Evolutionary conservation across 75 land plant genomes (phyloP).

Genomic region (Chamaecyparis obtusa): DNA sequence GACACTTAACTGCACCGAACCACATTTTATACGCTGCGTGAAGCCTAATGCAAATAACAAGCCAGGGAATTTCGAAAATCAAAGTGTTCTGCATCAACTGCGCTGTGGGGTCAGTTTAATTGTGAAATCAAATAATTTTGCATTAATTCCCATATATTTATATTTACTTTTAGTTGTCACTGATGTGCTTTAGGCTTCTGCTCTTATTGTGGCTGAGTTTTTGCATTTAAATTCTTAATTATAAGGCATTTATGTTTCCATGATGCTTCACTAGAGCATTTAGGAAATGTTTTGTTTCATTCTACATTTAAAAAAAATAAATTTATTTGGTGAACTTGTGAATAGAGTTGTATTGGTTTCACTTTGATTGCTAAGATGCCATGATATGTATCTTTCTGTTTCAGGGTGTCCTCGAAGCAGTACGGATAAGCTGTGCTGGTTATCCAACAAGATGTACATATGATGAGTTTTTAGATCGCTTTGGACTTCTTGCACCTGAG

Average conservation of each 20-base stretch:
- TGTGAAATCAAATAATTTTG: neutral
- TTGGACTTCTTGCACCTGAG: conserved; percentile 68
- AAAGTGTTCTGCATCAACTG: conserved; percentile 86
- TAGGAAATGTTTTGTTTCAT: neutral
- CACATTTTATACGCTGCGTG: conserved; percentile 94
- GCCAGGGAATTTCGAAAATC: conserved; percentile 88
- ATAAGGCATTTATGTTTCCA: neutral
- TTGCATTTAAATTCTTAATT: neutral
- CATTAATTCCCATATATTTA: neutral
- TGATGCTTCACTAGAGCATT: neutral
- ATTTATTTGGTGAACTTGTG: neutral
- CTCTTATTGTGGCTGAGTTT: neutral
- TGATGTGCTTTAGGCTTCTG: neutral
- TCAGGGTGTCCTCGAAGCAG: conserved; percentile 89
- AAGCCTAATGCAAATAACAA: conserved; percentile 90
- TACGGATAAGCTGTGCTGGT: conserved; percentile 84
- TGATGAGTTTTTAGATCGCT: conserved; percentile 75
- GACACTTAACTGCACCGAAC: conserved; percentile 82
- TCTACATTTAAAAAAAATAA: neutral
- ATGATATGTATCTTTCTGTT: neutral
- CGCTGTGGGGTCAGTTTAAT: conserved; percentile 88
- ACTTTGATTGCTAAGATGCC: neutral
- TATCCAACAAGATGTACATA: conserved; percentile 76
- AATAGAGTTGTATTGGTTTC: neutral
- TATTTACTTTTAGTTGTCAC: neutral